Conservation (phyloP, 192 early-diverging fungal genomes). For the Dimargaris verticillata region DNA sequence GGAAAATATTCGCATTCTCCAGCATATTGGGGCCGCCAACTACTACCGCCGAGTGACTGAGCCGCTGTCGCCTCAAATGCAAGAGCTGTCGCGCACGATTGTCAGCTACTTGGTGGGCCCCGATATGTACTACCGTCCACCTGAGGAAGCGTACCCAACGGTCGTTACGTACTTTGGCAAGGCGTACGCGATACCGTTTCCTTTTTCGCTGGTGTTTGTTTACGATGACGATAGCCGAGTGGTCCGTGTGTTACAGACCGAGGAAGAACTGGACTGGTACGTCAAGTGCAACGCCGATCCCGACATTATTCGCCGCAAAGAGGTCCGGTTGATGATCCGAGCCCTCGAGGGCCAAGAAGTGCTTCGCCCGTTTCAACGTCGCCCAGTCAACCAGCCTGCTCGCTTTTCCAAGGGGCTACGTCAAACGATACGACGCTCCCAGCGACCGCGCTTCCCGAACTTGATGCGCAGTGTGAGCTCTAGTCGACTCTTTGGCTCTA, state of each 20-base stretch:
- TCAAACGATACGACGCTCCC: constrained; percentile 21
- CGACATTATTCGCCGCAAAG: constrained; percentile 26
- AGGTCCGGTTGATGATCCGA: constrained; percentile 32
- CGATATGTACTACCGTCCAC: constrained; percentile 49
- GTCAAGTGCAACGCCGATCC: constrained; percentile 33
- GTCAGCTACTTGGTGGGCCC: constrained; percentile 33
- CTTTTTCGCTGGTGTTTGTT: constrained; percentile 44
- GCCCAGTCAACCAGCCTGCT: constrained; percentile 18
- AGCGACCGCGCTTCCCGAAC: constrained; percentile 21
- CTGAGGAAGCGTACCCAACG: constrained; percentile 18
- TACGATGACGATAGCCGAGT: constrained; percentile 42
- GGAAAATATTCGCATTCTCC: constrained; percentile 41
- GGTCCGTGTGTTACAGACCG: constrained; percentile 29
- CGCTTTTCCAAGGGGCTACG: constrained; percentile 17
- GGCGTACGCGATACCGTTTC: constrained; percentile 43
- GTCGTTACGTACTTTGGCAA: constrained; percentile 43
- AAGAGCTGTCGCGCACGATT: constrained; percentile 27
- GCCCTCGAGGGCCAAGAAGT: constrained; percentile 41
- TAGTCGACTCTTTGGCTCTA: constrained; percentile 21
- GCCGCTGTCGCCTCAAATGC: background rate
- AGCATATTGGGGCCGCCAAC: constrained; percentile 30
- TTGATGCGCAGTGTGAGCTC: constrained; percentile 24
- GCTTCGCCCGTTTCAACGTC: constrained; percentile 24
- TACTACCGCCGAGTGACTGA: constrained; percentile 17
- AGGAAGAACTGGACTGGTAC: constrained; percentile 32